phyloP scores from a whole-genome alignment of 73 alveolate species.

The Paramecium pentaurelia region DNA sequence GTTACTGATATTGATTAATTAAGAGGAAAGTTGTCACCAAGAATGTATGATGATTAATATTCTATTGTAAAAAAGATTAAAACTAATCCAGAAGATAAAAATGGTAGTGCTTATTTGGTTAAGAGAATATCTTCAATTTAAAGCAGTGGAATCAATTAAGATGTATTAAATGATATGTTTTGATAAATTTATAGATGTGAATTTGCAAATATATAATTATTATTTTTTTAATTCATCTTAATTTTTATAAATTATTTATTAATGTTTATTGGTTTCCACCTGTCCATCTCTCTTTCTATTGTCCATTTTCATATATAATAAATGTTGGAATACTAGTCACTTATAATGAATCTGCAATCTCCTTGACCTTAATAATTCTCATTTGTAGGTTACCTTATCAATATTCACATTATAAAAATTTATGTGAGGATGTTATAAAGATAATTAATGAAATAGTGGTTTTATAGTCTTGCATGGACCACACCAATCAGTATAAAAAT shows the following conservation, averaged over 20 bases:
- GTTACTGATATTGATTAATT: neutral
- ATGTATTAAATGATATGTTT: neutral
- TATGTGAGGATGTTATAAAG: slow-evolving; percentile 9
- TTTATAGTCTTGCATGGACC: slow-evolving; percentile 55
- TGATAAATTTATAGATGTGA: neutral
- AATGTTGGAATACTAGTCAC: slow-evolving; percentile 55
- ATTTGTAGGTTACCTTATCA: neutral
- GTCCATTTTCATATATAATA: slow-evolving; percentile 9
- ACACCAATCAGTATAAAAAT: slow-evolving; percentile 60
- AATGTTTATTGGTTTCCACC: neutral
- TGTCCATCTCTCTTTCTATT: slow-evolving; percentile 13
- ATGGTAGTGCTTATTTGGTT: neutral
- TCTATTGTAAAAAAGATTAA: neutral
- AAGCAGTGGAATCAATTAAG: neutral
- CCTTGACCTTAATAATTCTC: neutral
- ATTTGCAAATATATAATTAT: neutral
- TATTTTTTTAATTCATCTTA: neutral
- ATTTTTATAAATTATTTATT: neutral
- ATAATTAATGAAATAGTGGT: slow-evolving; percentile 35
- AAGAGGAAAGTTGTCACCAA: neutral
- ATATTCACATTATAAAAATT: slow-evolving; percentile 40
- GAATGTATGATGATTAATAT: neutral
- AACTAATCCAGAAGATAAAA: neutral
- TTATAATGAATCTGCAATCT: neutral
- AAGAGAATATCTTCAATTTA: neutral